Base-by-base conservation (phyloP, 2,329 filamentous ascomycete genomes). In the Allantophomopsis cytisporea region DNA sequence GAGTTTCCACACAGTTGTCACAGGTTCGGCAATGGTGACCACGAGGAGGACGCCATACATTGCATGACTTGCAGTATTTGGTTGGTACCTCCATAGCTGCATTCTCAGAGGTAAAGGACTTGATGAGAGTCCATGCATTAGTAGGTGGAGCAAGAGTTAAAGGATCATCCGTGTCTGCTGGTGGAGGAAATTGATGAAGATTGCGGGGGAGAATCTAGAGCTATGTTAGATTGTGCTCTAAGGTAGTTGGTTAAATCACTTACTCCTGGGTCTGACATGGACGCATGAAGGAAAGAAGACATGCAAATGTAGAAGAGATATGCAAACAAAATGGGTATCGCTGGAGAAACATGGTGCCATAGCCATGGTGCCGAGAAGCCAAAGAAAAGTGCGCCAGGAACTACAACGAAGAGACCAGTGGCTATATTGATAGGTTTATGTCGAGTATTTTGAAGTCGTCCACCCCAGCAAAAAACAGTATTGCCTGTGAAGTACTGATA, bases 21-120 rank as follows among this genome's bases (percentile, higher is more conserved):
- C 91, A 98, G 20, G 94, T 73, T 41, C 91, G 83, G 61, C 91
- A 98, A 62, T 98, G 91, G 56, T 98, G 93, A 42, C 86, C 87
- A 42, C 91, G 83, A 20, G 89, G 88, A 30, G 91, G 91, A 2
- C 91, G 83, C 91, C 91, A 98, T 49, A 98, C 88, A 54, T 87
- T 87, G 67, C 91, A 98, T 14, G 88, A 94, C 56, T 88, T 89
- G 72, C 91, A 98, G 63, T 94, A 95, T 63, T 98, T 96, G 44
- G 89, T 88, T 0, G 91, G 91, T 2, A 98, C 88, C 57, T 98
- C 91, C 85, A 98, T 95, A 5, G 88, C 88, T 7, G 87, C 82
- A 23, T 83, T 82, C 20, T 64, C 64, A 8, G 75, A 66, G 43
- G 80, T 80, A 31, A 81, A 75, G 8, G 86, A 84, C 53, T 88